These are phyloP conservation scores for Eudorina sp. DNA, from an alignment of 139 green algal species.

Conservation along the genomic window DNA sequence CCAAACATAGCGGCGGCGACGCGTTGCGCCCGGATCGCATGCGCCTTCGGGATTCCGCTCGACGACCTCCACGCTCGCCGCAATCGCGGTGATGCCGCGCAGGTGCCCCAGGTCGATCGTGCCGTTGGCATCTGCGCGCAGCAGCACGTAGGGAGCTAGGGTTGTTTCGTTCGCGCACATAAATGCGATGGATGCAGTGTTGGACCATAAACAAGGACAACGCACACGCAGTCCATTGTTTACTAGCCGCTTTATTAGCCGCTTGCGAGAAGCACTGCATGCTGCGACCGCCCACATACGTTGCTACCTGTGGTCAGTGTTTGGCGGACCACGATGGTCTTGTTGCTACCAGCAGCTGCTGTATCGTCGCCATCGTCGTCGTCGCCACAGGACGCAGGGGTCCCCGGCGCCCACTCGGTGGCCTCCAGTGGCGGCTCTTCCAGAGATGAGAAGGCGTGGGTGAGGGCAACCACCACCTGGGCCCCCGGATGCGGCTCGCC, in stretches of 20 bases:
- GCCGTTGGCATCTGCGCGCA: slow-evolving; percentile 15
- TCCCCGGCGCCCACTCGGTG: background rate
- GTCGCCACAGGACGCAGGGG: no score
- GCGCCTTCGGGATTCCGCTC: no score
- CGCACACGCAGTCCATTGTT: no score
- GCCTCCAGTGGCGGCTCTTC: background rate
- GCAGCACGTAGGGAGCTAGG: background rate
- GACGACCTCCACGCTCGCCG: background rate
- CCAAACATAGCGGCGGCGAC: slow-evolving; percentile 15
- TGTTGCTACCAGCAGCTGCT: background rate
- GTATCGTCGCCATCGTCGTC: background rate
- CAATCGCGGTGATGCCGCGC: background rate
- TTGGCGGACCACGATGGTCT: background rate
- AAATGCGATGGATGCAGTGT: no score
- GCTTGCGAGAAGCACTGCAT: no score
- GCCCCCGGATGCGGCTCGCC: slow-evolving; percentile 23
- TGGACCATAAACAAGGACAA: no score
- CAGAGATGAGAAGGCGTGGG: background rate
- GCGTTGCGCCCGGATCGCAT: no score
- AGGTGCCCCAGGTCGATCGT: background rate
- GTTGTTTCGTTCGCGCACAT: no score
- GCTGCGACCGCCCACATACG: no score
- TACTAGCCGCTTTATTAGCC: no score
- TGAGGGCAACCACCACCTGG: slow-evolving; percentile 10
- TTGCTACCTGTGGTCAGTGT: background rate